phyloP scores from a whole-genome alignment of 225 moss, liverwort and hornwort genomes.

The Pleurozium schreberi region DNA sequence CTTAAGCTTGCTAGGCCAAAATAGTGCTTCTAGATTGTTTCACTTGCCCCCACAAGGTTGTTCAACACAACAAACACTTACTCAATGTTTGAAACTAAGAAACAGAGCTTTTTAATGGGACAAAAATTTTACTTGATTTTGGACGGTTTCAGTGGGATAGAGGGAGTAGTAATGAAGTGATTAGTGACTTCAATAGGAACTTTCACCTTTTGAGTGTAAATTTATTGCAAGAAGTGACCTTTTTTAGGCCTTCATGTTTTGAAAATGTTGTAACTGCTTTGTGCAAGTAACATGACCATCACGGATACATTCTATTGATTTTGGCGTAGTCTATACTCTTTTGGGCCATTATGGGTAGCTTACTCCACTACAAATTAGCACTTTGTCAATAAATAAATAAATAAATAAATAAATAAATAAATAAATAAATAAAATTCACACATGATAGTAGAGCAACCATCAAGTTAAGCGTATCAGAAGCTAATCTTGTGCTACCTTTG shows the following conservation, averaged over 20 bases:
- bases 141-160: no score
- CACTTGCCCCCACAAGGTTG: no score
- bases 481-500: neutral
- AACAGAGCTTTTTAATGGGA: no score
- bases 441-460: neutral
- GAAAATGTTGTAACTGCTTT: neutral
- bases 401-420: no score
- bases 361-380: neutral
- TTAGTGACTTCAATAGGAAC: neutral
- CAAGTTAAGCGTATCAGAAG: neutral
- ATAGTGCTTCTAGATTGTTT: no score
- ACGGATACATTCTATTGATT: neutral
- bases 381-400: no score
- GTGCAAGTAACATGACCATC: neutral
- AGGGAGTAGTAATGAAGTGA: neutral
- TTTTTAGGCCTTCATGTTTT: neutral
- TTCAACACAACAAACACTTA: no score
- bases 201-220: neutral
- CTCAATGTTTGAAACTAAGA: no score
- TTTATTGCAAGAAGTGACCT: fast-evolving
- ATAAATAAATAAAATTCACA: no score
- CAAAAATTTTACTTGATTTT: no score
- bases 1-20: no score
- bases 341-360: neutral
- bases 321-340: neutral